Conservation (phyloP, 805 yeast species). For the Wickerhamomyces canadensis region DNA sequence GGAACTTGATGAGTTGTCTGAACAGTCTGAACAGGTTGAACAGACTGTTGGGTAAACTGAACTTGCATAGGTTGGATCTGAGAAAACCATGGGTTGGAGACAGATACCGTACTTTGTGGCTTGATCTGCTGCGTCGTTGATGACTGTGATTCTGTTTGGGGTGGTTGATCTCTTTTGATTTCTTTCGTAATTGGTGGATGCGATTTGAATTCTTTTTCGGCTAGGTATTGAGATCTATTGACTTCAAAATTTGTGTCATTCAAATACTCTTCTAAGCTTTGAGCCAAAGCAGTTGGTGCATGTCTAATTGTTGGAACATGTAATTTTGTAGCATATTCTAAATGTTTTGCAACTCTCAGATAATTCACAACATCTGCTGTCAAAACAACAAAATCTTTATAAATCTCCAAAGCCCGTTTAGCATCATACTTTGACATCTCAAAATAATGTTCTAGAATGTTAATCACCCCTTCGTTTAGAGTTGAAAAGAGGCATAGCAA, state of each 20-base stretch:
- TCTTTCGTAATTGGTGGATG: not conserved
- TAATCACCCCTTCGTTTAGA: slow-evolving; percentile 93
- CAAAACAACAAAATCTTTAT: slow-evolving; percentile 77
- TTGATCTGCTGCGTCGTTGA: slow-evolving; percentile 14
- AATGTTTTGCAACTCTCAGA: slow-evolving; percentile 81
- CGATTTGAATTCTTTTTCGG: slow-evolving; percentile 48
- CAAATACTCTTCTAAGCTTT: slow-evolving; percentile 82
- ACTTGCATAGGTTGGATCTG: slow-evolving; percentile 26
- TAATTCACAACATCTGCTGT: slow-evolving; percentile 86
- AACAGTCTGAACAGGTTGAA: slow-evolving; percentile 13
- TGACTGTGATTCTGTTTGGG: too few relatives aligned
- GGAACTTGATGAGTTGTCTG: slow-evolving; percentile 11
- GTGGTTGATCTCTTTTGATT: not conserved
- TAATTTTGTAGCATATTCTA: slow-evolving; percentile 80
- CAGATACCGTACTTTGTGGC: not conserved
- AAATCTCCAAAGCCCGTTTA: slow-evolving; percentile 75
- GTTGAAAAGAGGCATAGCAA: slow-evolving; percentile 81
- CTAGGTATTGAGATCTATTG: slow-evolving; percentile 71
- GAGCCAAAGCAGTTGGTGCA: slow-evolving; percentile 91
- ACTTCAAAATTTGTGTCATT: slow-evolving; percentile 80
- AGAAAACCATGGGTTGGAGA: slow-evolving; percentile 19
- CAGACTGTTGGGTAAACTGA: slow-evolving; percentile 20
- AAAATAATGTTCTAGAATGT: slow-evolving; percentile 87
- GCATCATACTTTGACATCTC: slow-evolving; percentile 88
- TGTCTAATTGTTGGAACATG: slow-evolving; percentile 95